These are phyloP conservation scores for Nakataea oryzae DNA, from an alignment of 2,329 filamentous ascomycete genomes.

Conservation along the genomic window DNA sequence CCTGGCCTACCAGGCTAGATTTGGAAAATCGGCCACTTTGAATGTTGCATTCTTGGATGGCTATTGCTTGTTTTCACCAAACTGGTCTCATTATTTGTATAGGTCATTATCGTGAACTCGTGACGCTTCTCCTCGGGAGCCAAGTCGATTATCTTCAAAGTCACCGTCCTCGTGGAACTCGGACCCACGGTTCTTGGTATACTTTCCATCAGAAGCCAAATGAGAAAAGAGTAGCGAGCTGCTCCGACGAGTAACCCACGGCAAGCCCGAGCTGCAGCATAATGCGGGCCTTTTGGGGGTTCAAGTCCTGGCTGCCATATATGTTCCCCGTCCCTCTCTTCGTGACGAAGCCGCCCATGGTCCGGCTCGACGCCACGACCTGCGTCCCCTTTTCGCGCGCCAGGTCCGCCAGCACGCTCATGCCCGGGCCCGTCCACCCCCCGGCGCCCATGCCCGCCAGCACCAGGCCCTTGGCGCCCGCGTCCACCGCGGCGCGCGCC, in stretches of 20 bases:
- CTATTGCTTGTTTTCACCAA: too few relatives aligned
- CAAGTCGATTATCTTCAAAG: not conserved
- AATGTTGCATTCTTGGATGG: not conserved
- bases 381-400: constrained; percentile 33
- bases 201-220: not conserved
- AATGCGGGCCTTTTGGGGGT: constrained; percentile 44
- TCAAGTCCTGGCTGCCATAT: constrained; percentile 39
- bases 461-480: constrained; percentile 42
- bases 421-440: constrained; percentile 29
- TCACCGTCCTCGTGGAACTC: not conserved
- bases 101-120: too few relatives aligned
- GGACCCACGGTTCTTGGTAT: not conserved
- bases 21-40: not conserved
- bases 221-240: constrained; percentile 15
- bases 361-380: constrained; percentile 39
- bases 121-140: fast-evolving
- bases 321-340: constrained; percentile 13
- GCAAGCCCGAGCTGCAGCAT: constrained; percentile 31
- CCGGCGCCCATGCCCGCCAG: constrained; percentile 45
- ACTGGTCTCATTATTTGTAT: not conserved
- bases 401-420: constrained; percentile 28
- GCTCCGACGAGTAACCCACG: constrained; percentile 12
- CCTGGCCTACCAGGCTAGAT: not conserved
- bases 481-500: constrained; percentile 33
- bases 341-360: constrained; percentile 41